phyloP scores from a whole-genome alignment of 495 filamentous ascomycete genomes.

The Lophiostoma macrostomum region DNA sequence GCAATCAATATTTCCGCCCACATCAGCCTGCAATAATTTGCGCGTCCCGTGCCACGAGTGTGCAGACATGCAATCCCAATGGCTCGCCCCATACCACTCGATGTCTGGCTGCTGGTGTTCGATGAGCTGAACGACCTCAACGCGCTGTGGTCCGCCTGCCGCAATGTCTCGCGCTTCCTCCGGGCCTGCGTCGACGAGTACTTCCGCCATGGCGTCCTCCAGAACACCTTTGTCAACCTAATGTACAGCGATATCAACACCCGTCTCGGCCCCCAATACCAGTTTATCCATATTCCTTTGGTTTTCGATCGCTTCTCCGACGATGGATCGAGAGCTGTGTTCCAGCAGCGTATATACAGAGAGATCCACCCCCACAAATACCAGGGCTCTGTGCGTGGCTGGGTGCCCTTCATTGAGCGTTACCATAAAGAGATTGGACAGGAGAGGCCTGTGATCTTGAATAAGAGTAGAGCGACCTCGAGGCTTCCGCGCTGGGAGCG shows the following conservation, averaged over 20 bases:
- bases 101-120: slow-evolving; percentile 26
- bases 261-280: not conserved
- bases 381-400: slow-evolving; percentile 12
- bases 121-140: slow-evolving; percentile 1
- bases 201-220: slow-evolving; percentile 13
- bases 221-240: slow-evolving; percentile 20
- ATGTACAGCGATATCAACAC: slow-evolving; percentile 24
- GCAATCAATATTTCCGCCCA: too few relatives aligned
- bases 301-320: slow-evolving; percentile 15
- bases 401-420: slow-evolving; percentile 27
- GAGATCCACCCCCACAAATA: not conserved
- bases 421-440: slow-evolving; percentile 2
- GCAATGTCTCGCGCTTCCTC: slow-evolving; percentile 14
- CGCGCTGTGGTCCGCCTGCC: slow-evolving; percentile 16
- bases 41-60: too few relatives aligned
- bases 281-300: slow-evolving; percentile 20
- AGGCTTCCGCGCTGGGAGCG: slow-evolving; percentile 2
- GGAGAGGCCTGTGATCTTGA: slow-evolving; percentile 1
- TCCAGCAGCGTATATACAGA: slow-evolving; percentile 11
- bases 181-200: slow-evolving; percentile 20
- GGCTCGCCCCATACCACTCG: slow-evolving; percentile 17
- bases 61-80: too few relatives aligned
- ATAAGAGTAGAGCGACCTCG: slow-evolving; percentile 1
- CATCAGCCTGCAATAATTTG: too few relatives aligned
- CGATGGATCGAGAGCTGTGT: slow-evolving; percentile 8